A percentile compares a stretch with the other conserved stretches of the same genome.
phyloP scores from a whole-genome alignment of 2,329 filamentous ascomycete species.

The Annulohypoxylon truncatum region DNA sequence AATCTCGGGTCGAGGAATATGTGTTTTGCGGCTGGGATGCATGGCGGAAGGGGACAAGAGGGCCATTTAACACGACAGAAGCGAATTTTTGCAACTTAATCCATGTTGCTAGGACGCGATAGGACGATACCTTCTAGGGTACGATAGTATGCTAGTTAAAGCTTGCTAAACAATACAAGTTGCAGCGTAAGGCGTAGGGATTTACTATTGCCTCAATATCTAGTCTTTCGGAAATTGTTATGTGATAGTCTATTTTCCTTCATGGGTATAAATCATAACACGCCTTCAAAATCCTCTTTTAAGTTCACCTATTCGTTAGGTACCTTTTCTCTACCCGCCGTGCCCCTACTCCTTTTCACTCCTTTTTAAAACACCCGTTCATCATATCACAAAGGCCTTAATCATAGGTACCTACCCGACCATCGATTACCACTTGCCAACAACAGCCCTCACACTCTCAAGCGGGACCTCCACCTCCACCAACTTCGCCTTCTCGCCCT shows the following conservation, averaged over 20 bases:
- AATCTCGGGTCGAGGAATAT: background rate
- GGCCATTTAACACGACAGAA: constrained; percentile 7
- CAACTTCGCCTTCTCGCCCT: constrained; percentile 52
- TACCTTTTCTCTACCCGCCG: background rate
- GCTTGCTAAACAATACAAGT: constrained; percentile 13
- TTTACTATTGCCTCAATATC: background rate
- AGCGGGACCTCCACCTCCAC: constrained; percentile 59
- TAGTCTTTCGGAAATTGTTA: background rate
- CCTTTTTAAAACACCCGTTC: background rate
- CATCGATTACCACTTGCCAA: constrained; percentile 43
- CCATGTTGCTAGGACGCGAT: background rate
- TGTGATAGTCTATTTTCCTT: background rate
- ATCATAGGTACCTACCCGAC: background rate
- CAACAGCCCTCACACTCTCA: constrained; percentile 42
- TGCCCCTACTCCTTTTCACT: background rate
- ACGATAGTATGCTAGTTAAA: constrained; percentile 2
- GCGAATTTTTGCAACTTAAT: constrained; percentile 11
- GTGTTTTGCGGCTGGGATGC: background rate
- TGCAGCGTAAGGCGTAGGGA: background rate
- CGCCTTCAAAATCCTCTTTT: background rate
- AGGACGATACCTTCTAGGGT: background rate
- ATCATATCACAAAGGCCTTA: background rate
- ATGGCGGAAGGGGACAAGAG: background rate
- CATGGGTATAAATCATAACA: constrained; percentile 11
- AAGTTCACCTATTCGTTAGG: background rate